phyloP scores from a whole-genome alignment of 129 eudicot species.

The Dittrichia graveolens region DNA sequence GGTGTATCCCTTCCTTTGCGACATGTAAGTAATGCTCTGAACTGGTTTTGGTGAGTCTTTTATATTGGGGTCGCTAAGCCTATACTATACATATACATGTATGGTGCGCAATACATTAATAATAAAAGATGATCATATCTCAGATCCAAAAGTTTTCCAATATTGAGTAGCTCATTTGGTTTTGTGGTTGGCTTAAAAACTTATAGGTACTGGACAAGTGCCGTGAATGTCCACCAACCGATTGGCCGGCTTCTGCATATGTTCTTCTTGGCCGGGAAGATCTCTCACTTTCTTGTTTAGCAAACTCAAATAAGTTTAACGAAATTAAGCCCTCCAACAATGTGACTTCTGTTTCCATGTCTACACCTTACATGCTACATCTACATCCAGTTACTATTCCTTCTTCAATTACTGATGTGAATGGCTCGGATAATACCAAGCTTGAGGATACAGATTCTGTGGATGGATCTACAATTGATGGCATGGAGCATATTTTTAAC shows the following conservation, averaged over 20 bases:
- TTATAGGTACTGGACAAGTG: constrained; percentile 84
- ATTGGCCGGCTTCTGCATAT: constrained; percentile 98
- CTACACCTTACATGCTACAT: constrained; percentile 91
- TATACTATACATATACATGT: background rate
- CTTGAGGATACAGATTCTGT: constrained; percentile 69
- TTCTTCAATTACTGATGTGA: constrained; percentile 74
- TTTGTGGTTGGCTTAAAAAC: constrained; percentile 10
- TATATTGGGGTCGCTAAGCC: background rate
- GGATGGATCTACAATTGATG: constrained; percentile 84
- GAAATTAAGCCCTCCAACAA: constrained; percentile 55
- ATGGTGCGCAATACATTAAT: background rate
- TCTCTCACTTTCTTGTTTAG: constrained; percentile 64
- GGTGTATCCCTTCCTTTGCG: constrained; percentile 96
- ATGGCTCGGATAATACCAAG: constrained; percentile 58
- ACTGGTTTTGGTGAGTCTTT: background rate
- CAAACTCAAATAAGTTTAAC: constrained; percentile 50
- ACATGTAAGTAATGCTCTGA: constrained; percentile 66
- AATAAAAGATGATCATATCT: background rate
- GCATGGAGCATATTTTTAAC: constrained; percentile 95
- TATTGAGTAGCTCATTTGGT: constrained; percentile 2
- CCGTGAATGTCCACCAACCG: constrained; percentile 91
- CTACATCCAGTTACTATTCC: constrained; percentile 92
- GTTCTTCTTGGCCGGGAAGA: constrained; percentile 99
- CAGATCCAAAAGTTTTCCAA: background rate
- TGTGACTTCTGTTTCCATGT: constrained; percentile 69